phyloP scores from a whole-genome alignment of 1,284 basidiomycete species.

The Heterobasidion occidentale region DNA sequence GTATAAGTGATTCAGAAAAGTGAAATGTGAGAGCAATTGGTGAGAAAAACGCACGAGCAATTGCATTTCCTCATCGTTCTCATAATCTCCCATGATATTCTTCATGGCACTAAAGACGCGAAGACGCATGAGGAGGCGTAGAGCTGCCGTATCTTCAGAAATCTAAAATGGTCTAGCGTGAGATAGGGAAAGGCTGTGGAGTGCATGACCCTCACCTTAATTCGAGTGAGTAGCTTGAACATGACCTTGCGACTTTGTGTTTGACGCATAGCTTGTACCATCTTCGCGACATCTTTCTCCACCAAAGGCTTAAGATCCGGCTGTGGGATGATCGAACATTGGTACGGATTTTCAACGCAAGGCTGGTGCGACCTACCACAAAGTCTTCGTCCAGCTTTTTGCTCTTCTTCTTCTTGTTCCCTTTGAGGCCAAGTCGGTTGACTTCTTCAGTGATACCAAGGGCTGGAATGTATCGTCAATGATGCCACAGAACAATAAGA shows the following conservation, averaged over 20 bases:
- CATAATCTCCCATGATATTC: constrained; percentile 79
- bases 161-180: constrained; percentile 41
- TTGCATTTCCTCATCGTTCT: constrained; percentile 66
- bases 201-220: constrained; percentile 41
- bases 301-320: constrained; percentile 70
- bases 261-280: constrained; percentile 88
- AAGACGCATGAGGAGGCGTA: constrained; percentile 85
- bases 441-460: constrained; percentile 93
- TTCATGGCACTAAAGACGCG: constrained; percentile 93
- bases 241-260: constrained; percentile 82
- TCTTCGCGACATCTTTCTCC: constrained; percentile 81
- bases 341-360: background rate
- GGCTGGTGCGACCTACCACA: constrained; percentile 39
- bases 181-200: constrained; percentile 1
- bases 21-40: background rate
- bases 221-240: constrained; percentile 77
- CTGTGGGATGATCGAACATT: constrained; percentile 22
- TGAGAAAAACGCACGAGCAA: constrained; percentile 41
- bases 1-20: constrained; percentile 7
- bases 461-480: constrained; percentile 37
- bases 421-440: constrained; percentile 74
- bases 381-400: constrained; percentile 95
- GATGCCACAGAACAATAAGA: background rate
- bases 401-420: constrained; percentile 84
- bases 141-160: constrained; percentile 74